Evolutionary conservation across 73 alveolate genomes (phyloP), one percentile per base, ranked within the genome.

Genomic region (Halteria grandinella): DNA sequence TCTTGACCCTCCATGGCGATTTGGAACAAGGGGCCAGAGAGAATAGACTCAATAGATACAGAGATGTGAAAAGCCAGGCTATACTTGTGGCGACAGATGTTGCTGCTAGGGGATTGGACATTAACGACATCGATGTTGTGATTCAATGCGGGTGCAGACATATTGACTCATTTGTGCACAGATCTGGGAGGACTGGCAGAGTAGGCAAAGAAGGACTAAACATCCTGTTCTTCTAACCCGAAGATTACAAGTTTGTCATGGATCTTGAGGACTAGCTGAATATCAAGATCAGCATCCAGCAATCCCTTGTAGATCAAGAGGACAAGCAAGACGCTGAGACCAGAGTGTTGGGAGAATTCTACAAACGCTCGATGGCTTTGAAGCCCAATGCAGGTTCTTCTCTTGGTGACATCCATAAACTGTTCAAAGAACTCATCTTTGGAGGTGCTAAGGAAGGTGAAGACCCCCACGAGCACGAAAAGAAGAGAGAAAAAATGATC

Each of bases 131-230:
- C 33, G 88, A 90, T 45, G 81, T 87, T 28, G 97, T 95, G 6
- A 87, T 95, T 76, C 80, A 95, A 74, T 81, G 52, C 50, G 98
- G 93, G 54, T 94, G 97, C 41, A 76, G 69, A 47, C 69, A 75
- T 43, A 91, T 93, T 1, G 99, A 94, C 25, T 91, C 89, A 37
- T 94, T 91, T 72, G 92, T 94, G 28, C 99, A 94, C 79, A 80
- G 99, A 86, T 77, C 91, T 0, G 99, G 99, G 27, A 91, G 99
- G 70, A 92, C 97, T 3, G 99, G 97, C 17, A 85, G 99, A 66
- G 92, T 94, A 21, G 98, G 97, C 24, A 86, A 81, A 63, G 73
- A 63, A 49, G 97, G 97, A 15, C 63, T 33, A 31, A 87, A 94
- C 10, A 78, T 91, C 21, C 84, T 96, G 21, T 87, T 95, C 58